Evolutionary conservation across 202 grass and related monocot species (phyloP).

Genomic region (Schoenoplectus tabernaemontani): DNA sequence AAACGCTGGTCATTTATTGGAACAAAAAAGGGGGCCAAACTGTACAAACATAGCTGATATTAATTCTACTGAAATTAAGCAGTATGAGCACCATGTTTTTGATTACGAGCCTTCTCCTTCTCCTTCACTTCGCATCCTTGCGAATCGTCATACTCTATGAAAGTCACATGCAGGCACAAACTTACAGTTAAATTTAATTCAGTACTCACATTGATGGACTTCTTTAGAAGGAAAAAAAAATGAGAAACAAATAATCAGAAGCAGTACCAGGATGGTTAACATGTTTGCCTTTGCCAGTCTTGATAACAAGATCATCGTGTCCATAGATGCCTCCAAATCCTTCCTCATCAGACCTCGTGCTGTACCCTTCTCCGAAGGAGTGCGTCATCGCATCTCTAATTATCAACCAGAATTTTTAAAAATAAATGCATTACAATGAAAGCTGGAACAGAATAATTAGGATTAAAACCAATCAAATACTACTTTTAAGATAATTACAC

Average conservation of each 20-base stretch:
- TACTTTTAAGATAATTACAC: background rate
- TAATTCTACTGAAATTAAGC: background rate
- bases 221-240: background rate
- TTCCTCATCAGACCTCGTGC: slow-evolving; percentile 64
- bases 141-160: slow-evolving; percentile 38
- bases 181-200: background rate
- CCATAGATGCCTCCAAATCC: slow-evolving; percentile 70
- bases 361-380: slow-evolving; percentile 70
- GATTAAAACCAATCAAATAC: background rate
- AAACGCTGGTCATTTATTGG: background rate
- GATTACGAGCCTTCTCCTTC: slow-evolving; percentile 58
- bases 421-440: background rate
- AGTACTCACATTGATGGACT: background rate
- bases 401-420: background rate
- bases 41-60: background rate
- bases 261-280: slow-evolving; percentile 38
- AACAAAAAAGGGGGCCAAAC: background rate
- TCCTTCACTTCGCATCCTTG: slow-evolving; percentile 74
- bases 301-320: slow-evolving; percentile 7
- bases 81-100: background rate
- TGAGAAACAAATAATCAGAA: background rate
- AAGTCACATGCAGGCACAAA: background rate
- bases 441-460: background rate
- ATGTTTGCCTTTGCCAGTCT: slow-evolving; percentile 15
- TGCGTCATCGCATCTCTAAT: slow-evolving; percentile 51